phyloP scores from a whole-genome alignment of 1,284 basidiomycete species.

The Blastosporella zonata region DNA sequence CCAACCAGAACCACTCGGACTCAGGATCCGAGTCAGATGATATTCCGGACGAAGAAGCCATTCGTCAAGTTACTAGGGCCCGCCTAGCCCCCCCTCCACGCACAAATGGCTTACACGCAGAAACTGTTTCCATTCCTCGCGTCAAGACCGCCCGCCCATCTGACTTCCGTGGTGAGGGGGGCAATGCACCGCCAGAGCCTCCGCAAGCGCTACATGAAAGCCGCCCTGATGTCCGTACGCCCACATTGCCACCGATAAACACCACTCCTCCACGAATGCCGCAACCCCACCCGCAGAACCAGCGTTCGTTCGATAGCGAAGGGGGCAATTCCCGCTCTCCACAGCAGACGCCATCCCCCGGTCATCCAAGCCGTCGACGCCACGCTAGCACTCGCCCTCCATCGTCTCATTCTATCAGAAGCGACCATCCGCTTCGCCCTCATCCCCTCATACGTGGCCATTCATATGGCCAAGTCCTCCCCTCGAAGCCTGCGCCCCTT shows the following conservation, averaged over 20 bases:
- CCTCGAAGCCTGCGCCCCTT: slow-evolving; percentile 51
- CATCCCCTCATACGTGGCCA: slow-evolving; percentile 75
- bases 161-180: slow-evolving; percentile 26
- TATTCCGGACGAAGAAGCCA: slow-evolving; percentile 22
- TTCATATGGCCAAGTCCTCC: slow-evolving; percentile 47
- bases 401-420: slow-evolving; percentile 56
- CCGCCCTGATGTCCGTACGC: slow-evolving; percentile 13
- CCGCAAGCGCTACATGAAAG: slow-evolving; percentile 5
- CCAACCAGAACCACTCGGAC: slow-evolving; percentile 40
- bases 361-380: slow-evolving; percentile 24
- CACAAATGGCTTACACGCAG: slow-evolving; percentile 12
- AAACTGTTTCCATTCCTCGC: slow-evolving; percentile 28
- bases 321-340: slow-evolving; percentile 2
- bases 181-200: slow-evolving; percentile 4
- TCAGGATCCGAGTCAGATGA: slow-evolving; percentile 41
- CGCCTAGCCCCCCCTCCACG: slow-evolving; percentile 13
- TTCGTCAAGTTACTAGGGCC: slow-evolving; percentile 16
- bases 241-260: slow-evolving; percentile 19
- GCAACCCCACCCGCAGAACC: slow-evolving; percentile 8
- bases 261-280: slow-evolving; percentile 15
- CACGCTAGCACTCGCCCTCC: slow-evolving; percentile 49
- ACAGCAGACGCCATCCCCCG: slow-evolving; percentile 14
- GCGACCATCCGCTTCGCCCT: slow-evolving; percentile 48
- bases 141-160: slow-evolving; percentile 36
- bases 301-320: slow-evolving; percentile 6